Conservation (phyloP, 306 rosid species). For the Medicago truncatula region DNA sequence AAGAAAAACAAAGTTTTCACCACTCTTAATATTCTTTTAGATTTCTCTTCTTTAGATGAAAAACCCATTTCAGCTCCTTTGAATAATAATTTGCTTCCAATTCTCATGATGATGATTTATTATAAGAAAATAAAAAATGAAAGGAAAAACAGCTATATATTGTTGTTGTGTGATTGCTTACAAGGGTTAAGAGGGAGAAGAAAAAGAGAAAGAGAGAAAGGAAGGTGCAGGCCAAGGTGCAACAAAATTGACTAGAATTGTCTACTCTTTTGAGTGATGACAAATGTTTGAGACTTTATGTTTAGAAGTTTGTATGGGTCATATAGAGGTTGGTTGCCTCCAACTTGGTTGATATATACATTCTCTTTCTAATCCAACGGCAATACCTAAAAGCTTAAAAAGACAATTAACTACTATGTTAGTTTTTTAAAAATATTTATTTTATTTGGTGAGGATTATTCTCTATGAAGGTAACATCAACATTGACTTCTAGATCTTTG, state of each 20-base stretch:
- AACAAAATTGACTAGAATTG: conserved; percentile 54
- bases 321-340: too few relatives aligned
- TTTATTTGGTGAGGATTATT: conserved; percentile 15
- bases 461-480: neutral
- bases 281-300: conserved; percentile 50
- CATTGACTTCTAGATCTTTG: conserved; percentile 33
- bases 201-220: conserved; percentile 10
- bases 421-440: neutral
- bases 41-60: conserved; percentile 75
- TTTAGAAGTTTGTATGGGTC: conserved; percentile 19
- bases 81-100: conserved; percentile 6
- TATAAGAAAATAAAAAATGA: neutral
- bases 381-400: conserved; percentile 60
- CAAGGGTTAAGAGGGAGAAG: conserved; percentile 34
- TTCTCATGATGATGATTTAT: neutral
- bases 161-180: conserved; percentile 1
- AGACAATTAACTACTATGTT: conserved; percentile 35
- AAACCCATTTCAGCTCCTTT: conserved; percentile 61
- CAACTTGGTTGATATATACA: neutral
- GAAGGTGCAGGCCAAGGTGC: conserved; percentile 64
- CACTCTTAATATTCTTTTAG: conserved; percentile 64
- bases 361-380: conserved; percentile 49
- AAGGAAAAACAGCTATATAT: neutral
- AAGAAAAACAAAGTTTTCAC: conserved; percentile 83
- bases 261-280: conserved; percentile 35